Conservation (phyloP, 805 yeast genomes). For the Zygotorulaspora chibaensis region DNA sequence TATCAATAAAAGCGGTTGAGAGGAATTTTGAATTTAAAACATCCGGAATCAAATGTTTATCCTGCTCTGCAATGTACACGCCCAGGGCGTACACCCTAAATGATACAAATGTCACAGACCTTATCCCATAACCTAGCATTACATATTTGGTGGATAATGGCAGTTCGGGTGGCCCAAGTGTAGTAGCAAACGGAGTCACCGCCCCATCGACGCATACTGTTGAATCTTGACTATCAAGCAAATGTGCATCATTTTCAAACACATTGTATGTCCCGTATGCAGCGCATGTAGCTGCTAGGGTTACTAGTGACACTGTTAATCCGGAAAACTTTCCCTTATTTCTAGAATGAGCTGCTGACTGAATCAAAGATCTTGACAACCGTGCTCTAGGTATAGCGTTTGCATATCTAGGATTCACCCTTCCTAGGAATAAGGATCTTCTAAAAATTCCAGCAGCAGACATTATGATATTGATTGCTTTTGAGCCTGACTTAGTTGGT, state of each 20-base stretch:
- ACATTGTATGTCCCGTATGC: background rate
- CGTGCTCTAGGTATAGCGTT: background rate
- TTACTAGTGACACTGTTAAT: background rate
- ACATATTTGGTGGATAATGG: constrained; percentile 40
- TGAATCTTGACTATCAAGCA: constrained; percentile 21
- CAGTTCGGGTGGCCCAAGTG: constrained; percentile 22
- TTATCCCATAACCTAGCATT: constrained; percentile 73
- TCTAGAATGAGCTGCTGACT: background rate
- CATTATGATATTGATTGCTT: too few relatives aligned
- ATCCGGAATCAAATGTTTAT: constrained; percentile 39
- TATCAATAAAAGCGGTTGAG: constrained; percentile 36
- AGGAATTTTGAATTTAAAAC: constrained; percentile 44
- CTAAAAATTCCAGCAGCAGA: too few relatives aligned
- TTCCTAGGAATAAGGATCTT: background rate
- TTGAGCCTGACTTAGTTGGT: too few relatives aligned
- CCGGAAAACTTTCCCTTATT: background rate
- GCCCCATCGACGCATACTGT: constrained; percentile 46
- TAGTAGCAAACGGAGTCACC: constrained; percentile 46
- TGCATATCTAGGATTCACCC: background rate
- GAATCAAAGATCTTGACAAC: background rate
- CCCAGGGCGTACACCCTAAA: constrained; percentile 89
- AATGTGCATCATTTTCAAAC: constrained; percentile 8
- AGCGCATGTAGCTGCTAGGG: constrained; percentile 5
- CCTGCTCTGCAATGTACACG: constrained; percentile 65
- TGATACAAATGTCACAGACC: constrained; percentile 76